phyloP scores from a whole-genome alignment of 352 stramenopile genomes.

The Globisporangium splendens region DNA sequence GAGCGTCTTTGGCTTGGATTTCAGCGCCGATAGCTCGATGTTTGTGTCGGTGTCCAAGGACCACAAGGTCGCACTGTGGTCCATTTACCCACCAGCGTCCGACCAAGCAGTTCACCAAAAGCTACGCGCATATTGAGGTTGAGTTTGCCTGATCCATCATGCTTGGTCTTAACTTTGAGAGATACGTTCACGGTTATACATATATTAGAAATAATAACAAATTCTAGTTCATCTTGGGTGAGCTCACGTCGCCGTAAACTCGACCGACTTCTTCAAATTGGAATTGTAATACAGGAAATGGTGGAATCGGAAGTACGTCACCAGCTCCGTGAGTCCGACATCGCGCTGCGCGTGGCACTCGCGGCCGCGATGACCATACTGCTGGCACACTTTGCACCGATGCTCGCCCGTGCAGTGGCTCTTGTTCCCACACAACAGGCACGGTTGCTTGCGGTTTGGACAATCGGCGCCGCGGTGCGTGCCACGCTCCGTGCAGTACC shows the following conservation, averaged over 20 bases:
- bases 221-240: background rate
- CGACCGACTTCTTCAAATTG: constrained; percentile 85
- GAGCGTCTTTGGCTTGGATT: constrained; percentile 70
- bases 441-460: constrained; percentile 66
- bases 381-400: constrained; percentile 76
- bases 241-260: constrained; percentile 50
- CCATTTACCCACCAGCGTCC: constrained; percentile 50
- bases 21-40: constrained; percentile 54
- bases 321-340: constrained; percentile 71
- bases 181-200: too few relatives aligned
- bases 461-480: constrained; percentile 70
- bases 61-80: constrained; percentile 75
- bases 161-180: too few relatives aligned
- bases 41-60: constrained; percentile 78
- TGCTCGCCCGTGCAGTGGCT: constrained; percentile 82
- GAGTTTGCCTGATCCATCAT: too few relatives aligned
- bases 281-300: constrained; percentile 88
- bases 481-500: constrained; percentile 78
- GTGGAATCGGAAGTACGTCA: constrained; percentile 86
- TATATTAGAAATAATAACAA: background rate
- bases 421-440: constrained; percentile 62
- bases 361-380: constrained; percentile 78
- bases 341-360: constrained; percentile 82
- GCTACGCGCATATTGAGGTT: constrained; percentile 29
- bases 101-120: constrained; percentile 16